A percentile compares a stretch with the other conserved stretches of the same genome.
Evolutionary conservation across 495 filamentous ascomycete genomes (phyloP).

Genomic region (Trichoderma erinaceum): DNA sequence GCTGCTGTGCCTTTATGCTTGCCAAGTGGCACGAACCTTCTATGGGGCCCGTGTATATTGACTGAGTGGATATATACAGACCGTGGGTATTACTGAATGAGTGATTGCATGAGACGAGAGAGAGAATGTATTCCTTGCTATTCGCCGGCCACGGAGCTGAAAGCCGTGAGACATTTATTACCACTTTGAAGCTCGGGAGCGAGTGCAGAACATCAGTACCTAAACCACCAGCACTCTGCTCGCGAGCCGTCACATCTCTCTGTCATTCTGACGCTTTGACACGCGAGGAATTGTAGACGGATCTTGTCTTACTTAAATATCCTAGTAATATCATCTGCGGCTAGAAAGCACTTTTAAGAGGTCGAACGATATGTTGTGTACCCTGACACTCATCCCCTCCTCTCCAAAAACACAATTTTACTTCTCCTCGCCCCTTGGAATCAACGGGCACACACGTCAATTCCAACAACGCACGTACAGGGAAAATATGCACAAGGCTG

Average conservation of each 20-base stretch:
- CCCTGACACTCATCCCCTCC: constrained; percentile 2
- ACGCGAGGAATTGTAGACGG: neutral
- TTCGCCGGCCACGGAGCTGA: neutral
- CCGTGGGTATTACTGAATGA: neutral
- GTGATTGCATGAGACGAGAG: neutral
- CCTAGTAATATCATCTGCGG: constrained; percentile 4
- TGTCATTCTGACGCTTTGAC: constrained; percentile 8
- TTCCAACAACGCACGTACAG: neutral
- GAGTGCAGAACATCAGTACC: neutral
- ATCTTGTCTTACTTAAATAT: constrained; percentile 13
- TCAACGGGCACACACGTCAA: neutral
- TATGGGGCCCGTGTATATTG: neutral
- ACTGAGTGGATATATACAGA: neutral
- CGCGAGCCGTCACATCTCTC: neutral
- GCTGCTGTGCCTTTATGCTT: neutral
- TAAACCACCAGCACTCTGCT: neutral
- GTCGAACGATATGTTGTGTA: constrained; percentile 1
- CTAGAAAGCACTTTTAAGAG: neutral
- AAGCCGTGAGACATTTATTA: neutral
- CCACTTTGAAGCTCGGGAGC: neutral
- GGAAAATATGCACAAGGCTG: constrained; percentile 11
- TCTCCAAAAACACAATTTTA: neutral
- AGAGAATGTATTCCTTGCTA: neutral
- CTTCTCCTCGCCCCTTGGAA: constrained; percentile 3
- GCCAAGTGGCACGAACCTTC: constrained; percentile 2